A percentile compares a stretch with the other conserved stretches of the same genome.
These are phyloP conservation scores for Termitomyces bulborhizus DNA, from an alignment of 768 basidiomycete species.

Conservation along the genomic window DNA sequence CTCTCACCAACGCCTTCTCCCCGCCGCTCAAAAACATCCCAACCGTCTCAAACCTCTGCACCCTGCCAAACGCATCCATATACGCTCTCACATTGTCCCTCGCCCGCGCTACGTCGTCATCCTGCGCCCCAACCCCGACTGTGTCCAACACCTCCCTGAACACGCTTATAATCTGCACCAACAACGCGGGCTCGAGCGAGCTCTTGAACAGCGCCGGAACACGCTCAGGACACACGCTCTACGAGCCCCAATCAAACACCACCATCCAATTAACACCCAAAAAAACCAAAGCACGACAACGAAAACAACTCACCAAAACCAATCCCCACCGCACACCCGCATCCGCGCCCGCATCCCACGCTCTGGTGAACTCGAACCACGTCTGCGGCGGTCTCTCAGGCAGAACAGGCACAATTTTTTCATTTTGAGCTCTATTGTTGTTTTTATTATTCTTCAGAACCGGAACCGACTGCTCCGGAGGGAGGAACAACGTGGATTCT, in stretches of 20 bases:
- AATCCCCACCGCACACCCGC: constrained; percentile 49
- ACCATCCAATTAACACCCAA: too few relatives aligned
- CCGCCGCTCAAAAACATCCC: constrained; percentile 51
- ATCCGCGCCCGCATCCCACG: constrained; percentile 41
- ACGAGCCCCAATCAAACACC: neutral
- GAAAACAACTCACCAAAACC: constrained; percentile 41
- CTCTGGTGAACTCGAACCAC: constrained; percentile 56
- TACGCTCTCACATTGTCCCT: constrained; percentile 29
- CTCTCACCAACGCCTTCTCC: constrained; percentile 45
- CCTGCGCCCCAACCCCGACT: constrained; percentile 6
- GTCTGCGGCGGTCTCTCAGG: constrained; percentile 31
- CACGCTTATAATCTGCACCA: constrained; percentile 50
- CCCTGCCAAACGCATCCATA: constrained; percentile 43
- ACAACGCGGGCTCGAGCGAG: constrained; percentile 61
- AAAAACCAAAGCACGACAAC: too few relatives aligned
- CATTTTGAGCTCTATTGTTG: too few relatives aligned
- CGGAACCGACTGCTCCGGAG: too few relatives aligned
- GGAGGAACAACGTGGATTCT: constrained; percentile 46
- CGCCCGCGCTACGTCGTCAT: neutral
- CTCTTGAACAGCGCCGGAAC: constrained; percentile 62
- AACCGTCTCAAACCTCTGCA: constrained; percentile 61
- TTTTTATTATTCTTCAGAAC: too few relatives aligned
- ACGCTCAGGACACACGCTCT: constrained; percentile 50
- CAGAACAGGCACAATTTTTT: neutral
- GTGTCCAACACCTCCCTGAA: constrained; percentile 30